Evolutionary conservation across 2,329 filamentous ascomycete genomes (phyloP).

Genomic region (Ophiocordyceps unilateralis): DNA sequence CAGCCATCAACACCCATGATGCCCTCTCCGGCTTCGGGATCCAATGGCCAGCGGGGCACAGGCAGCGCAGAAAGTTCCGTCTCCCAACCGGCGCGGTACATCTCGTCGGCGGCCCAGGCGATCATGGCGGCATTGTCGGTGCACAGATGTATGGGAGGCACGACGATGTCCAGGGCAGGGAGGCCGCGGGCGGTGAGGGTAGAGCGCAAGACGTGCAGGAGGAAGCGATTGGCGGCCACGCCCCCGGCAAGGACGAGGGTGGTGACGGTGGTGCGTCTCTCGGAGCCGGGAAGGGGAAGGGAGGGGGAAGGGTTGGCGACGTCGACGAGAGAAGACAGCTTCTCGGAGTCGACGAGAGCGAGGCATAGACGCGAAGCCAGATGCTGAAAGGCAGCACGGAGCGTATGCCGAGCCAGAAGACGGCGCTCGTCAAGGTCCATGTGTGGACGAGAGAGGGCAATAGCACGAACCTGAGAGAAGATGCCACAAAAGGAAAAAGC

Average conservation of each 20-base stretch:
- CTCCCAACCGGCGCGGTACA: slow-evolving; percentile 65
- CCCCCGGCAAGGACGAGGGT: slow-evolving; percentile 77
- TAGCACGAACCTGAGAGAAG: slow-evolving; percentile 31
- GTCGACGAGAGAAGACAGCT: too few species aligned
- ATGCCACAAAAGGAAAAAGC: slow-evolving; percentile 59
- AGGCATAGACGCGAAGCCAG: slow-evolving; percentile 58
- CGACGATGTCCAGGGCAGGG: slow-evolving; percentile 40
- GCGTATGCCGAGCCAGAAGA: slow-evolving; percentile 52
- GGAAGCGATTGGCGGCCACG: slow-evolving; percentile 70
- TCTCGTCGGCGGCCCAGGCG: slow-evolving; percentile 82
- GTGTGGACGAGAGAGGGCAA: slow-evolving; percentile 21
- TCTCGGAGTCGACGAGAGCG: slow-evolving; percentile 30
- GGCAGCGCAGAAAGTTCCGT: slow-evolving; percentile 43
- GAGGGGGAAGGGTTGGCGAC: too few species aligned
- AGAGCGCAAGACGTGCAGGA: slow-evolving; percentile 45
- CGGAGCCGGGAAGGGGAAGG: too few species aligned
- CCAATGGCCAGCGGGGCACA: slow-evolving; percentile 58
- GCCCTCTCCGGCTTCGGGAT: slow-evolving; percentile 34
- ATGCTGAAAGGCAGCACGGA: slow-evolving; percentile 79
- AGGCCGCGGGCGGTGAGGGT: slow-evolving; percentile 51
- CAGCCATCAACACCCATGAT: slow-evolving; percentile 44
- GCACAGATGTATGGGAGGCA: slow-evolving; percentile 63
- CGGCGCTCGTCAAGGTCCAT: slow-evolving; percentile 44
- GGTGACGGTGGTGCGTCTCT: too few species aligned
- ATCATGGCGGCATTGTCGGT: slow-evolving; percentile 98